phyloP scores from a whole-genome alignment of 2,329 filamentous ascomycete genomes.

The Curvularia sp. region DNA sequence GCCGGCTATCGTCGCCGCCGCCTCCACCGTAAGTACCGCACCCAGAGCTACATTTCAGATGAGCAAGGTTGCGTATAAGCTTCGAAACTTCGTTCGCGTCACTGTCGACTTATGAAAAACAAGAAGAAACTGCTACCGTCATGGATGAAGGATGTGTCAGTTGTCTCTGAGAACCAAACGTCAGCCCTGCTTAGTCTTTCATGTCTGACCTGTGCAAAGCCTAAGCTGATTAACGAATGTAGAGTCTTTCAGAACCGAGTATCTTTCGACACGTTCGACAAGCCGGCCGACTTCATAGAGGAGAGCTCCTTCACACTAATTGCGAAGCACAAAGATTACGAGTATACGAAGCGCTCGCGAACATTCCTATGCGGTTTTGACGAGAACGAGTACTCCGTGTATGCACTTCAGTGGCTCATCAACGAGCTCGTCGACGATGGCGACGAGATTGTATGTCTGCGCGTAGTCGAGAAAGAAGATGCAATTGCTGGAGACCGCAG shows the following conservation, averaged over 20 bases:
- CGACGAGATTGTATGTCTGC: constrained; percentile 89
- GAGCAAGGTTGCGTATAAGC: neutral
- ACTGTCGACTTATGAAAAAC: neutral
- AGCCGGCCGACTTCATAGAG: constrained; percentile 67
- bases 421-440: constrained; percentile 92
- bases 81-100: neutral
- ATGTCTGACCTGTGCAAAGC: neutral
- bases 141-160: neutral
- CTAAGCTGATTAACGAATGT: constrained; percentile 23
- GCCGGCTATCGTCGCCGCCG: constrained; percentile 51
- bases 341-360: constrained; percentile 78
- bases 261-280: constrained; percentile 77
- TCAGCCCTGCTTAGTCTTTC: neutral
- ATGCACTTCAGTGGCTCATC: constrained; percentile 89
- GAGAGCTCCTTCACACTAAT: constrained; percentile 77
- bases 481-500: constrained; percentile 68
- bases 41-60: neutral
- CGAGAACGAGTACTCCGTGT: constrained; percentile 89
- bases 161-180: neutral
- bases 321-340: constrained; percentile 84
- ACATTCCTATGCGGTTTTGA: constrained; percentile 92
- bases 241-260: constrained; percentile 72
- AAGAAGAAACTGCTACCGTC: neutral
- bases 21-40: constrained; percentile 51
- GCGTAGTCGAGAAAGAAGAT: constrained; percentile 84